Base-by-base conservation (phyloP, 129 eudicot species). In the Helianthus tuberosus region DNA sequence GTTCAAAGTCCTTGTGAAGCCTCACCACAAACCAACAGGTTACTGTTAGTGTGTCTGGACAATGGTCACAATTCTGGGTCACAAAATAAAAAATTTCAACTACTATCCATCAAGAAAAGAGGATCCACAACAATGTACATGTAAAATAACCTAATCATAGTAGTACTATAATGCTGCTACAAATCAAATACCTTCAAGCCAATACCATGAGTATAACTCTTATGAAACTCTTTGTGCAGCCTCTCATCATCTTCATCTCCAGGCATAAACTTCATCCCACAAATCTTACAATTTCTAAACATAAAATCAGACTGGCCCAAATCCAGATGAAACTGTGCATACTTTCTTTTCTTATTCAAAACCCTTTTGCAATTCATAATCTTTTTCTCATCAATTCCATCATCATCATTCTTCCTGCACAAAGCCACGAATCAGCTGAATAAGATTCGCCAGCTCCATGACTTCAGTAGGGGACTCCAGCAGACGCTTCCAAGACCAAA, bases 301-400 rank as follows among this genome's bases (percentile, higher is more conserved):
- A 90, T 78, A 79, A 93, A 90, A 81, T 93, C 88, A 74, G 98
- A 87, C 43, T 92, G 98, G 53, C 98, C 98, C 74, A 92, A 73
- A 54, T 89, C 96, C 79, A 92, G 66, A 79, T 89, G 92, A 47
- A 86, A 82, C 72, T 93, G 98, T 9, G 88, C 92, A 75, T 89
- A 89, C 61, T 77, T 93, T 59, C 92, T 89, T 66, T 93, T 93
- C 87, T 87, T 93, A 79, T 88, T 81, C 43, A 83, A 41, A 68
- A 81, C 82, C 51, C 79, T 85, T 35, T 73, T 49, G 3, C 78
- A 54, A 14, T 74, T 59, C 2, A 10, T 46, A 23, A 76, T 38
- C 29, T 17, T 9, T 20, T 52, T 63, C 39, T 76, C 53, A 43
- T 48, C 35, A 41, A 23, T 53, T 38, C 5, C 43, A 16, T 32